Evolutionary conservation across 257 asterid genomes (phyloP).

Genomic region (Voacanga thouarsii): DNA sequence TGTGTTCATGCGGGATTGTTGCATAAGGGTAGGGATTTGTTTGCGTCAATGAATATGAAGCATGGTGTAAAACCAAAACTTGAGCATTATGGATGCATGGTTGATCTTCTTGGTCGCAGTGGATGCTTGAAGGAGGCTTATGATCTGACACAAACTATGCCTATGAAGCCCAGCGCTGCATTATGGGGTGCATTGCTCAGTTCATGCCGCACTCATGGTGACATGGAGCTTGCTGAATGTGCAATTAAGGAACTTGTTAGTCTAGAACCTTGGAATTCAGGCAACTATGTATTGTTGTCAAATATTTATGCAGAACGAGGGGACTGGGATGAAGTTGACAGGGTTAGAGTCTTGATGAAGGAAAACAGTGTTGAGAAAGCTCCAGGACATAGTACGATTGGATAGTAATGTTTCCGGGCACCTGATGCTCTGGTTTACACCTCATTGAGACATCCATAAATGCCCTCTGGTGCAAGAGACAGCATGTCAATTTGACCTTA

Average conservation of each 20-base stretch:
- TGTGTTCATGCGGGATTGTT: conserved; percentile 44
- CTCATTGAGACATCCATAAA: not conserved
- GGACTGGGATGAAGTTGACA: conserved; percentile 45
- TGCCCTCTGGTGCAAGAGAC: not conserved
- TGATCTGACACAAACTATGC: conserved; percentile 34
- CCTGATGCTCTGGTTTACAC: not conserved
- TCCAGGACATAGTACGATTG: conserved; percentile 34
- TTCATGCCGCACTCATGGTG: conserved; percentile 37
- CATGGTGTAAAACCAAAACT: conserved; percentile 28
- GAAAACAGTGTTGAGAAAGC: conserved; percentile 27
- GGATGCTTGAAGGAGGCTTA: conserved; percentile 42
- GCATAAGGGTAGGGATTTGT: conserved; percentile 32
- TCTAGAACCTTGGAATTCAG: conserved; percentile 45
- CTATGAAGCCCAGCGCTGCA: conserved; percentile 40
- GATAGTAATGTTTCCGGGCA: not conserved
- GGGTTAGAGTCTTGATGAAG: conserved; percentile 35
- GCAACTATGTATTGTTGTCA: conserved; percentile 44
- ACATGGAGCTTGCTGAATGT: conserved; percentile 37
- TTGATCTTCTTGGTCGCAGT: conserved; percentile 47
- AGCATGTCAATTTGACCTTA: not conserved
- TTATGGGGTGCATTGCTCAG: conserved; percentile 50
- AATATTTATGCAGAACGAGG: conserved; percentile 48
- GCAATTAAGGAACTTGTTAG: conserved; percentile 38
- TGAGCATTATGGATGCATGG: conserved; percentile 52
- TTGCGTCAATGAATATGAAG: conserved; percentile 24